phyloP scores from a whole-genome alignment of 768 basidiomycete genomes.

The Amanita jacksonii region DNA sequence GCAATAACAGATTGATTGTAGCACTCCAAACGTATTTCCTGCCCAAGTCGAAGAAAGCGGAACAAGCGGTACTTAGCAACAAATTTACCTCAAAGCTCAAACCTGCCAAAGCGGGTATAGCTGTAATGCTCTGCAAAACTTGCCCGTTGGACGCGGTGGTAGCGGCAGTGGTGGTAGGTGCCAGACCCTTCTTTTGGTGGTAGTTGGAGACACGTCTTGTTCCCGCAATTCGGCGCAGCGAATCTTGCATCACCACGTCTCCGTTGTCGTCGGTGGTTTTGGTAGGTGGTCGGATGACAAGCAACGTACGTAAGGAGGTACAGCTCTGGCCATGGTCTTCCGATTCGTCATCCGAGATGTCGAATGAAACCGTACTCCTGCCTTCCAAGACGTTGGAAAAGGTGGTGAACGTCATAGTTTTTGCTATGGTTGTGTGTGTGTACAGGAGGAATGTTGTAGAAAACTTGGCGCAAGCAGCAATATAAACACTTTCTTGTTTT shows the following conservation, averaged over 20 bases:
- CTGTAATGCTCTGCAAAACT: conserved; percentile 23
- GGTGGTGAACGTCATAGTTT: background rate
- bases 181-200: conserved; percentile 6
- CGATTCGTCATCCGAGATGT: conserved; percentile 8
- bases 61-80: background rate
- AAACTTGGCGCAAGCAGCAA: too few relatives aligned
- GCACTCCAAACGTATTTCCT: conserved; percentile 24
- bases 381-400: conserved; percentile 2
- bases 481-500: too few relatives aligned
- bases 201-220: conserved; percentile 10
- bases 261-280: background rate
- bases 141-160: conserved; percentile 12
- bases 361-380: conserved; percentile 2
- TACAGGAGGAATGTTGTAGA: too few relatives aligned
- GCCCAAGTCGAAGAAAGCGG: background rate
- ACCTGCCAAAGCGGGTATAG: conserved; percentile 15
- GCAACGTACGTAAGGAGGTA: background rate
- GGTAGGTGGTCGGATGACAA: background rate
- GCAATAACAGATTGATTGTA: conserved; percentile 20
- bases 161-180: background rate
- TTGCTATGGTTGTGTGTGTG: too few relatives aligned
- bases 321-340: conserved; percentile 3
- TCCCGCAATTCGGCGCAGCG: conserved; percentile 6
- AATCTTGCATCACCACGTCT: background rate
- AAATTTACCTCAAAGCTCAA: conserved; percentile 20